Evolutionary conservation across 768 basidiomycete genomes (phyloP).

Genomic region (Mycena galopus): DNA sequence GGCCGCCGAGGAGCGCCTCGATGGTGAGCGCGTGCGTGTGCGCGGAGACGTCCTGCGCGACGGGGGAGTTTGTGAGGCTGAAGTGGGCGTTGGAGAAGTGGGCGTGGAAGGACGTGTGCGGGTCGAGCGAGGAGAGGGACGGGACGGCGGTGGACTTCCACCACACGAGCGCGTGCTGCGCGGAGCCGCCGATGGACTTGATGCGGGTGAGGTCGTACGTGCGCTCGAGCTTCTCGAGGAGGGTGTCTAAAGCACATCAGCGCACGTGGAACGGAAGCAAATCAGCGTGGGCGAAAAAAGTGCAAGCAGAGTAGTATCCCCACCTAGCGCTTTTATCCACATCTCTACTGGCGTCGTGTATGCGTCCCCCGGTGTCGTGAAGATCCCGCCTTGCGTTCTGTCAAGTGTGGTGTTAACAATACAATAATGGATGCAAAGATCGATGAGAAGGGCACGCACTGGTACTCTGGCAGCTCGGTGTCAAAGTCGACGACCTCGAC

Average conservation of each 20-base stretch:
- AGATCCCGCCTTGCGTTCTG: constrained; percentile 89
- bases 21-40: constrained; percentile 83
- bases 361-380: constrained; percentile 88
- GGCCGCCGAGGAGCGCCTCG: constrained; percentile 81
- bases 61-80: constrained; percentile 80
- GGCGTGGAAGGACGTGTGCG: constrained; percentile 74
- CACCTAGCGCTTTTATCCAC: constrained; percentile 91
- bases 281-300: constrained; percentile 58
- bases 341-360: constrained; percentile 91
- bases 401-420: constrained; percentile 21
- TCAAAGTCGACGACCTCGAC: constrained; percentile 90
- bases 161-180: constrained; percentile 89
- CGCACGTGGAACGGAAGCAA: constrained; percentile 45
- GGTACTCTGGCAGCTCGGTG: constrained; percentile 81
- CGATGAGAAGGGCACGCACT: constrained; percentile 66
- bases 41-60: constrained; percentile 85
- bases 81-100: constrained; percentile 79
- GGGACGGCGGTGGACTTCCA: constrained; percentile 86
- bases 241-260: constrained; percentile 70
- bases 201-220: constrained; percentile 80
- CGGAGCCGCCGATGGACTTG: constrained; percentile 81
- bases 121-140: constrained; percentile 79
- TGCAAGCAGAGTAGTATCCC: constrained; percentile 45
- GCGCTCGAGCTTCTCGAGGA: constrained; percentile 80
- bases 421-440: constrained; percentile 34